These are phyloP conservation scores for Hevea brasiliensis DNA, from an alignment of 345 rosid genomes.

Conservation along the genomic window DNA sequence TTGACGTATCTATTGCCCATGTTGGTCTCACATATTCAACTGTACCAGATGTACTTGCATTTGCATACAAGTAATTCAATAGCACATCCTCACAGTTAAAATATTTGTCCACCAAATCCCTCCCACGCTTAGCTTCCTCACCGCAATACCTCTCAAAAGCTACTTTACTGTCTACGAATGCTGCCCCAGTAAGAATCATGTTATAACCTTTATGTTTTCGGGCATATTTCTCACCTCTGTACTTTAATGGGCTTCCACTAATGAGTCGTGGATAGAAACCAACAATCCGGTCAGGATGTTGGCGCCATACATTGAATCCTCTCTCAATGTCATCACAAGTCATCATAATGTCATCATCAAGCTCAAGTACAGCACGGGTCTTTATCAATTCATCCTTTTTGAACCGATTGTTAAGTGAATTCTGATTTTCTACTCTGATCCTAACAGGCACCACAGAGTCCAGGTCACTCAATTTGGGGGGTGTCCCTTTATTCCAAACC, in stretches of 20 bases:
- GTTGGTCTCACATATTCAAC: conserved; percentile 89
- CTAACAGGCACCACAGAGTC: conserved; percentile 88
- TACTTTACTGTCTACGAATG: conserved; percentile 59
- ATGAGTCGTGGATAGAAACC: conserved; percentile 88
- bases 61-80: conserved; percentile 77
- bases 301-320: conserved; percentile 87
- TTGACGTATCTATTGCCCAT: conserved; percentile 87
- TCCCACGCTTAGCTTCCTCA: conserved; percentile 55
- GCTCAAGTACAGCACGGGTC: conserved; percentile 85
- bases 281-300: conserved; percentile 75
- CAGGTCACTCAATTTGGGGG: conserved; percentile 60
- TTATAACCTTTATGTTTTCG: conserved; percentile 72
- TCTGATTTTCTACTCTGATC: conserved; percentile 66
- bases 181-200: conserved; percentile 95
- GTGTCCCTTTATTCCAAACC: conserved; percentile 93
- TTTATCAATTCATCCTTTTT: conserved; percentile 62
- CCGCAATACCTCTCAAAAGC: conserved; percentile 76
- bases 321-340: conserved; percentile 74
- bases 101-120: conserved; percentile 59
- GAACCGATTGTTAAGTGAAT: conserved; percentile 88
- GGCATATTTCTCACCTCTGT: conserved; percentile 77
- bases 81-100: conserved; percentile 93
- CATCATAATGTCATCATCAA: conserved; percentile 98
- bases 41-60: conserved; percentile 53
- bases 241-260: conserved; percentile 53